These are phyloP conservation scores for Paraphoma sp. DNA, from an alignment of 2,329 filamentous ascomycete species.

Conservation along the genomic window DNA sequence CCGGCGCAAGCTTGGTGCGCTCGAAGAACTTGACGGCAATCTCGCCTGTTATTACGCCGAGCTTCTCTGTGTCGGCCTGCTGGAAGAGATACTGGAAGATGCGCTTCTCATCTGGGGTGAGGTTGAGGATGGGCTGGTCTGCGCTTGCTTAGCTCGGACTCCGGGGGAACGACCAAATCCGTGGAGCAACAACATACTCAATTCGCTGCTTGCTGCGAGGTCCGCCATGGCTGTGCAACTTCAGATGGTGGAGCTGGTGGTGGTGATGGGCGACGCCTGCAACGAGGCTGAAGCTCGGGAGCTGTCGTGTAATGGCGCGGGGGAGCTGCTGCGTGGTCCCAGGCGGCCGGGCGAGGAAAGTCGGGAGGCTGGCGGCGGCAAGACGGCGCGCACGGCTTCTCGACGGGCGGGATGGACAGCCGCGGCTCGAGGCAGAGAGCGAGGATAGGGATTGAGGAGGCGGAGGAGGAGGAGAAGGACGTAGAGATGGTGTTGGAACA, in stretches of 20 bases:
- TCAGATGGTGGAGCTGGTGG: slow-evolving; percentile 23
- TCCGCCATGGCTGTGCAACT: slow-evolving; percentile 44
- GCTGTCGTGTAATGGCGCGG: slow-evolving; percentile 36
- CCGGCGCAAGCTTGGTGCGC: slow-evolving; percentile 86
- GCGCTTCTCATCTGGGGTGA: slow-evolving; percentile 90
- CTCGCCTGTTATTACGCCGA: slow-evolving; percentile 94
- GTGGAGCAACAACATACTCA: slow-evolving; percentile 35
- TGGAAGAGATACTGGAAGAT: slow-evolving; percentile 92
- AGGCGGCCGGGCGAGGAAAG: slow-evolving; percentile 21
- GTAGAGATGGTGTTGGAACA: slow-evolving; percentile 2
- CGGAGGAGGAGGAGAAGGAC: no score
- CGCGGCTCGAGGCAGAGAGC: slow-evolving; percentile 10
- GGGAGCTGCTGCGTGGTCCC: slow-evolving; percentile 27
- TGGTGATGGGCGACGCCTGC: slow-evolving; percentile 28
- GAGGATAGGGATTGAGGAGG: slow-evolving; percentile 14
- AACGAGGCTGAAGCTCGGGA: slow-evolving; percentile 40
- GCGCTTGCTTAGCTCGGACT: slow-evolving; percentile 26
- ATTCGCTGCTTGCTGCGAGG: slow-evolving; percentile 39
- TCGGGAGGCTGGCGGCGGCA: slow-evolving; percentile 30
- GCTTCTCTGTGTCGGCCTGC: slow-evolving; percentile 87
- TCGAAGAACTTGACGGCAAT: slow-evolving; percentile 98
- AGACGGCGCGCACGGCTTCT: slow-evolving; percentile 4
- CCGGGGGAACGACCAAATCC: neutral
- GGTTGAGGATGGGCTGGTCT: slow-evolving; percentile 71
- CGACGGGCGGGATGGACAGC: slow-evolving; percentile 9